A percentile compares a stretch with the other conserved stretches of the same genome.
Conservation (phyloP, 352 stramenopile genomes). For the Globisporangium solare region DNA sequence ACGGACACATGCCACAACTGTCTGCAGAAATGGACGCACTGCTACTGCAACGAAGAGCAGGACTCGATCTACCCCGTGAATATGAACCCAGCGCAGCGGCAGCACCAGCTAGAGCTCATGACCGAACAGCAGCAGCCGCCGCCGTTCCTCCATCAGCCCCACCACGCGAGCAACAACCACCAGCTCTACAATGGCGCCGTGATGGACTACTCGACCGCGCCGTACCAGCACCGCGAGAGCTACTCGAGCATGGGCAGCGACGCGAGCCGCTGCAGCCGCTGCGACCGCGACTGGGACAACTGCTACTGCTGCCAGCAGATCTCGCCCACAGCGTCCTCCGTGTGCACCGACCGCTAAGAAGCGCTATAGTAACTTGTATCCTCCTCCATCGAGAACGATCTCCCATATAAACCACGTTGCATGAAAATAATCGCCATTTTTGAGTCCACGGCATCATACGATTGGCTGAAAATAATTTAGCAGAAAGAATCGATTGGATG, state of each 20-base stretch:
- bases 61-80: constrained; percentile 53
- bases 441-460: neutral
- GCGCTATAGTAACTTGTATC: neutral
- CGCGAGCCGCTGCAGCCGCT: constrained; percentile 63
- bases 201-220: constrained; percentile 1
- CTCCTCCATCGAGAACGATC: constrained; percentile 6
- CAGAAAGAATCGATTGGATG: neutral
- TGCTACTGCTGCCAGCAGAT: constrained; percentile 77
- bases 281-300: constrained; percentile 60
- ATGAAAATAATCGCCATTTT: too few relatives aligned
- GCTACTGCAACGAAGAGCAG: constrained; percentile 83
- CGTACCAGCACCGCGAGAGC: constrained; percentile 24
- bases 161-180: neutral
- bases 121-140: neutral
- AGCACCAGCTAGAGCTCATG: neutral
- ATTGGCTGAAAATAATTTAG: constrained; percentile 9
- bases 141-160: neutral
- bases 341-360: constrained; percentile 44
- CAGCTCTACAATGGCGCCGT: constrained; percentile 3
- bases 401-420: constrained; percentile 8
- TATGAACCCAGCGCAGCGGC: constrained; percentile 14
- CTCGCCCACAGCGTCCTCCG: constrained; percentile 58
- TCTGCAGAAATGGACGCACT: constrained; percentile 84
- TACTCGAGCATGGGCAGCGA: constrained; percentile 52
- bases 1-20: constrained; percentile 74